phyloP scores from a whole-genome alignment of 1,139 yeast species.

The Meyerozyma sp. region DNA sequence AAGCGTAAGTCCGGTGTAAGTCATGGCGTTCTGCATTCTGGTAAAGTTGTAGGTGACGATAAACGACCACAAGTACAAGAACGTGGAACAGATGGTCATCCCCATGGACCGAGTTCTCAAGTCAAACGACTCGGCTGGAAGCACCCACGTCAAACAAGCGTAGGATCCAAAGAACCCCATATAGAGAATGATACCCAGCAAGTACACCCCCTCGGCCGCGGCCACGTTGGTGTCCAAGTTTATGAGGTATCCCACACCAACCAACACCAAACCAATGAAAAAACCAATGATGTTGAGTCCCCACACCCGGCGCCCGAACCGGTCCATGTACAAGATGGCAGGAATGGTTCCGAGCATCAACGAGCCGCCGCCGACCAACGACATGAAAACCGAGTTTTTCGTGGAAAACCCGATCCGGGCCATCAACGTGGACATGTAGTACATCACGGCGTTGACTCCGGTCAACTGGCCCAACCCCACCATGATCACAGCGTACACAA shows the following conservation, averaged over 20 bases:
- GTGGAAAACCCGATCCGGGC: slow-evolving; percentile 36
- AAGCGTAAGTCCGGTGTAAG: slow-evolving; percentile 55
- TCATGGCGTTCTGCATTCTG: slow-evolving; percentile 51
- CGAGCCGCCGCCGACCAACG: slow-evolving; percentile 60
- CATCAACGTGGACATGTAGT: slow-evolving; percentile 52
- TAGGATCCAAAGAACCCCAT: slow-evolving; percentile 64
- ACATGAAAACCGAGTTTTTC: slow-evolving; percentile 47
- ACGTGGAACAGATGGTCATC: slow-evolving; percentile 51
- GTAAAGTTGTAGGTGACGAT: slow-evolving; percentile 55
- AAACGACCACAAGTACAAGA: slow-evolving; percentile 58
- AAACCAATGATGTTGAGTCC: slow-evolving; percentile 42
- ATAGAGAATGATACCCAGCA: slow-evolving; percentile 56
- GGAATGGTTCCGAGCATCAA: slow-evolving; percentile 57
- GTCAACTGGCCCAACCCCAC: slow-evolving; percentile 52
- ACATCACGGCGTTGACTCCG: slow-evolving; percentile 53
- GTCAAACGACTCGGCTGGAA: slow-evolving; percentile 46
- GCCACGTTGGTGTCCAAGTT: slow-evolving; percentile 28
- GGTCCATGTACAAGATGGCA: slow-evolving; percentile 55
- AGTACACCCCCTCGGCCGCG: slow-evolving; percentile 51
- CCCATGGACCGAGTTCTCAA: slow-evolving; percentile 44
- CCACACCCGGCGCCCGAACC: slow-evolving; percentile 48
- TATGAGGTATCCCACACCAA: slow-evolving; percentile 49
- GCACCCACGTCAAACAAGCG: slow-evolving; percentile 56
- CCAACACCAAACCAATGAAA: slow-evolving; percentile 50
- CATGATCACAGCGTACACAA: slow-evolving; percentile 52